Evolutionary conservation across 108 stramenopile species (phyloP), one percentile per base, ranked within the genome.

Genomic region (Schizochytrium sp.): DNA sequence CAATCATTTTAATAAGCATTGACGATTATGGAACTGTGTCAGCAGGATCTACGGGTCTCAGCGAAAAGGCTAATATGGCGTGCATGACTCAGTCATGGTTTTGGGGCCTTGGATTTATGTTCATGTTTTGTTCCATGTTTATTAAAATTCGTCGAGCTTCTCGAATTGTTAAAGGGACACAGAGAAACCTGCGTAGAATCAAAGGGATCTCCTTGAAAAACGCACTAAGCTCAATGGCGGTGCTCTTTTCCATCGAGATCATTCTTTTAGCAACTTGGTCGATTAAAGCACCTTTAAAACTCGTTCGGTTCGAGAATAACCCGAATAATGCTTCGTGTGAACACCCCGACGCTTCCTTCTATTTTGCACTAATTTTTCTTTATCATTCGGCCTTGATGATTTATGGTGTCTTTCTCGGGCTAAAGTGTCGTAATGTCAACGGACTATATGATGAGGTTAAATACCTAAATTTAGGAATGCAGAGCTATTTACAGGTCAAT

Each of bases 71-170:
- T 0, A 55, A 83, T 3, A 40, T 10, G 50, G 76, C 76, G 15
- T 83, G 76, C 76, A 83, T 83, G 76, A 53, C 76, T 47, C 50
- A 49, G 47, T 38, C 53, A n/a, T 83, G 76, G 76, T 83, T 83
- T 40, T 83, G 55, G 2, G 76, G 76, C 28, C 50, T 83, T 40
- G 76, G 76, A 0, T 83, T 83, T 42, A 53, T 53, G 10, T 55
- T 55, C 2, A 83, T n/a, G 8, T 55, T 38, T 10, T 49, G 76
- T 53, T 55, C 76, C 47, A 55, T 83, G 76, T 55, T 83, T 28
- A 53, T 55, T n/a, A 83, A 83, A 53, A 47, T 83, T n/a, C 47
- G 47, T n/a, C 76, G 76, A 10, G 76, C 28, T 55, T 8, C 50
- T 53, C 47, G 55, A 55, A 53, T 47, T 83, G 76, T 83, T 83